Evolutionary conservation across 768 basidiomycete genomes (phyloP).

Genomic region (Rhodocollybia butyracea): DNA sequence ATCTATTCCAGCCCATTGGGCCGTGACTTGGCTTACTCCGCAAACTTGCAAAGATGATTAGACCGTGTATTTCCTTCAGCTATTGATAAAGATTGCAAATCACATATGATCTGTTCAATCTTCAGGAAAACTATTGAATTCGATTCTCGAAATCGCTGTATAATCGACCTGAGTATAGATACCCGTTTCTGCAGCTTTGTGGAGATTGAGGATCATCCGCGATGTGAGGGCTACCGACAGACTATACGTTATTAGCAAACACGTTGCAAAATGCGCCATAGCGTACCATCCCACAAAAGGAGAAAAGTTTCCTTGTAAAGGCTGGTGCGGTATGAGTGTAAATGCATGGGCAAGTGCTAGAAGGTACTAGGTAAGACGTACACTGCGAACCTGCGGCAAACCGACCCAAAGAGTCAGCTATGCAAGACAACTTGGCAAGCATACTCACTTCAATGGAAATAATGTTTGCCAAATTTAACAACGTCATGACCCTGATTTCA

Average conservation of each 20-base stretch:
- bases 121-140: no score
- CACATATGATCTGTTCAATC: no score
- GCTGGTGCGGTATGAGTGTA: background rate
- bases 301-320: background rate
- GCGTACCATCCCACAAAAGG: background rate
- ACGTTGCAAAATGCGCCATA: background rate
- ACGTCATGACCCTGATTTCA: background rate
- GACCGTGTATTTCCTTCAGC: no score
- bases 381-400: background rate
- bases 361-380: no score
- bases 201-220: constrained; percentile 2
- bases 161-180: background rate
- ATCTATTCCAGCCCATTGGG: no score
- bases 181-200: background rate
- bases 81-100: no score
- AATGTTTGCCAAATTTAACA: background rate
- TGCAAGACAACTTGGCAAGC: background rate
- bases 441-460: background rate
- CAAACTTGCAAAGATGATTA: no score
- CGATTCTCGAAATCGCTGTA: no score
- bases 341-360: no score
- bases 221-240: background rate
- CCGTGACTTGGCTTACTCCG: no score
- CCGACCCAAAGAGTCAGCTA: background rate
- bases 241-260: background rate